phyloP scores from a whole-genome alignment of 2,329 filamentous ascomycete genomes.

The Dactylellina sp. region DNA sequence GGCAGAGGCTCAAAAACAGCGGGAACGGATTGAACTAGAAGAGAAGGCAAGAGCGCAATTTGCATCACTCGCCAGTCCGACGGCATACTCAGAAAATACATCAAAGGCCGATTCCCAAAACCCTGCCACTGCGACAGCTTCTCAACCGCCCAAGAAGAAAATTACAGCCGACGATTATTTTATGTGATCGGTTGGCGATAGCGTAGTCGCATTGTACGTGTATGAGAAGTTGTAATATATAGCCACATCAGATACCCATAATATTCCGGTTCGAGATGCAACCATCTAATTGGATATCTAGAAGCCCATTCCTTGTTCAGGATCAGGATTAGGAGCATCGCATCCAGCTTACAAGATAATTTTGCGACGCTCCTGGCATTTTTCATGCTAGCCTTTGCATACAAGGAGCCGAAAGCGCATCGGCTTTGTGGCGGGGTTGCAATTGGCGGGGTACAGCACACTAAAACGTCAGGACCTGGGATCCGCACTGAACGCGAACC shows the following conservation, averaged over 20 bases:
- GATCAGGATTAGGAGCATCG: too few relatives aligned
- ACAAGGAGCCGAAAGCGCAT: constrained; percentile 38
- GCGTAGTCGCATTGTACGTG: background rate
- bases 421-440: constrained; percentile 28
- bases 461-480: constrained; percentile 23
- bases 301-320: too few relatives aligned
- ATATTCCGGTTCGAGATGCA: background rate
- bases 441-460: constrained; percentile 33
- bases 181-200: constrained; percentile 25
- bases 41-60: constrained; percentile 59
- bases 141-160: constrained; percentile 34
- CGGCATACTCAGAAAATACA: constrained; percentile 29
- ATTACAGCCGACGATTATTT: constrained; percentile 48
- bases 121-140: background rate
- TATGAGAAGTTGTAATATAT: constrained; percentile 28
- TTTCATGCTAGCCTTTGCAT: background rate
- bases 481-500: constrained; percentile 36
- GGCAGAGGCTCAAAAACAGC: constrained; percentile 57
- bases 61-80: constrained; percentile 20
- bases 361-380: too few relatives aligned
- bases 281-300: background rate
- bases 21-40: constrained; percentile 42
- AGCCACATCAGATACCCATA: constrained; percentile 25
- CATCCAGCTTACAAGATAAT: too few relatives aligned
- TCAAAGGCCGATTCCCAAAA: background rate